Evolutionary conservation across 2,329 filamentous ascomycete species (phyloP).

Genomic region (Alternaria sp.): DNA sequence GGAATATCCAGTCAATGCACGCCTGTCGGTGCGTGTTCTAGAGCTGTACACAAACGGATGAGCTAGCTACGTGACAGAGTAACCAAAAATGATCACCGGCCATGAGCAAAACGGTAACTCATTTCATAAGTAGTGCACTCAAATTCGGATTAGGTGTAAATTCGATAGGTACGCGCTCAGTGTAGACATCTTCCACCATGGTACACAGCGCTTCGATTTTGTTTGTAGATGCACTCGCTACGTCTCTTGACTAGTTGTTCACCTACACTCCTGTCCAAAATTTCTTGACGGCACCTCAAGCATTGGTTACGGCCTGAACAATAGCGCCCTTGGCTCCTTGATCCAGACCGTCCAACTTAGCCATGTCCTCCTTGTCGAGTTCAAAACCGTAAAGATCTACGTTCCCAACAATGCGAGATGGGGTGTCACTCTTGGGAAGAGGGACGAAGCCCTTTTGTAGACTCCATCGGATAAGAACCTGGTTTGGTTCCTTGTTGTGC

Average conservation of each 20-base stretch:
- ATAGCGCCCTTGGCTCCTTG: conserved; percentile 45
- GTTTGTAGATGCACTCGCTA: not conserved
- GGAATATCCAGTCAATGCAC: not conserved
- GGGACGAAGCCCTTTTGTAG: conserved; percentile 71
- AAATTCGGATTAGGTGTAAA: not conserved
- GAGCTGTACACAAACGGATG: not conserved
- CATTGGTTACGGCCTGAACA: conserved; percentile 37
- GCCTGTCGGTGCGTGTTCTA: not conserved
- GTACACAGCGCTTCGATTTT: not conserved
- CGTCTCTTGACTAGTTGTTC: not conserved
- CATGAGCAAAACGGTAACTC: not conserved
- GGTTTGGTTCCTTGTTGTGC: conserved; percentile 76
- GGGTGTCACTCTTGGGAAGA: conserved; percentile 52
- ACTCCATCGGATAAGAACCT: conserved; percentile 82
- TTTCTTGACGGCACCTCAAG: not conserved
- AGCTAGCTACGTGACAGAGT: not conserved
- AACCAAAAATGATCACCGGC: not conserved
- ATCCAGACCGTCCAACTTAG: conserved; percentile 45
- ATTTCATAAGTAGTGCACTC: not conserved
- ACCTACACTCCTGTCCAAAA: not conserved
- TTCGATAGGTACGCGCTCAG: not conserved
- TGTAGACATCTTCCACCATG: not conserved
- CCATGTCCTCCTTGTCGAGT: conserved; percentile 48
- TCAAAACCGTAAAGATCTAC: conserved; percentile 49
- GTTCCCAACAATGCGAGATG: conserved; percentile 46